Evolutionary conservation across 2,329 filamentous ascomycete genomes (phyloP), one percentile per base, ranked within the genome.

Genomic region (Penicillium sp.): DNA sequence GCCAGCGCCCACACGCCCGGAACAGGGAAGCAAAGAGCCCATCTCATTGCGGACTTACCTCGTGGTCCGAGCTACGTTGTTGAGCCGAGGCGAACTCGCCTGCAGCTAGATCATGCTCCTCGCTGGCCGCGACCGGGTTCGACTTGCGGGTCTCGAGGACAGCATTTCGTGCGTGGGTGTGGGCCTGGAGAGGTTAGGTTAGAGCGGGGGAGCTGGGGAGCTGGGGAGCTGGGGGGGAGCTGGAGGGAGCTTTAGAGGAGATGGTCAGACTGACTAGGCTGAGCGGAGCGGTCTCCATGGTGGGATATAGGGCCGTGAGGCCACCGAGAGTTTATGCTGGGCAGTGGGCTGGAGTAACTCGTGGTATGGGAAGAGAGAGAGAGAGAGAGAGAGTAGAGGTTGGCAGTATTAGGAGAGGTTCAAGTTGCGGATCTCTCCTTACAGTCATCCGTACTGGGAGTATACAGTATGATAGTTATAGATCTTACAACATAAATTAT

Each of bases 161-260:
- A 39, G 93, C 92, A 67, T 90, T 92, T 66, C 87, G 87, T 47
- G 91, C 92, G 76, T 97, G 92, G 64, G 93, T 88, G 75, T 96
- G 91, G 59, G 92, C 93, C 85, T 93, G 48, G 52, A 33, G 23
- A 42, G 64, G 37, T 61, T 36, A 42, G 64, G 37, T 61, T 36
- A 48, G 31, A 36, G 28, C 39, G 28, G 42, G 33, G 34, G 43
- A 45, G 21, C 48, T 45, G 50, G 34, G 33, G 28, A 36, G n/a
- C 26, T 29, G 60, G 31, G 46, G 28, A 33, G 24, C 36, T 23
- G n/a, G n/a, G n/a, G 36, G 28, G 29, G 43, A 44, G 21, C 48
- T 45, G 28, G 51, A n/a, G 33, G 34, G 23, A 49, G 24, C 31
- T 13, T 36, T 34, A 11, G 40, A 42, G 47, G 34, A 24, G 26